Evolutionary conservation across 2,329 filamentous ascomycete species (phyloP).

Genomic region (Trichoderma polysporum): DNA sequence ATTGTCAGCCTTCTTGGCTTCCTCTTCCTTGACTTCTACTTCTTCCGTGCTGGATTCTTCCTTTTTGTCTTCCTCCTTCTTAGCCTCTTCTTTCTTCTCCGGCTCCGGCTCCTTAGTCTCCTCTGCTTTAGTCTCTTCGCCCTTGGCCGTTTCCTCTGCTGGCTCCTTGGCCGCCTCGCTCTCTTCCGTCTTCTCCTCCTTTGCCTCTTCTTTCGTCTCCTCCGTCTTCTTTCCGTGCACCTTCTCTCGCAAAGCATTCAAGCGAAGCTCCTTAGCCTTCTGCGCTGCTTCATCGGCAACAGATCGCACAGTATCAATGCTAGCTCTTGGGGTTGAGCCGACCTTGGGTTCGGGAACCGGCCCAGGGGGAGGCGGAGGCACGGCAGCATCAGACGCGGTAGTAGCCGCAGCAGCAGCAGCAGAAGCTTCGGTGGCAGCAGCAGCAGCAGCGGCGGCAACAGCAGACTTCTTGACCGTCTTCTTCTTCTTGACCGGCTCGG

Average conservation of each 20-base stretch:
- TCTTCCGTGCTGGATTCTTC: conserved; percentile 20
- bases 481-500: conserved; percentile 38
- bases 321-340: conserved; percentile 12
- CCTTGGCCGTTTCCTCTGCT: conserved; percentile 17
- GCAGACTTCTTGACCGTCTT: conserved; percentile 30
- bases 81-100: conserved; percentile 6
- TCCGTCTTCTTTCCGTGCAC: conserved; percentile 43
- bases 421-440: conserved; percentile 28
- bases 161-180: conserved; percentile 12
- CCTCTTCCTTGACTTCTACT: conserved; percentile 13
- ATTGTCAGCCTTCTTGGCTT: conserved; percentile 14
- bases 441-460: conserved; percentile 26
- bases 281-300: conserved; percentile 65
- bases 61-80: conserved; percentile 9
- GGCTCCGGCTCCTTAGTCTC: conserved; percentile 14
- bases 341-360: conserved; percentile 28
- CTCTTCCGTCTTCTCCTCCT: conserved; percentile 11
- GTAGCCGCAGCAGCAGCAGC: conserved; percentile 21
- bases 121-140: conserved; percentile 14
- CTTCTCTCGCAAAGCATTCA: conserved; percentile 55
- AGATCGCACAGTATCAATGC: conserved; percentile 40
- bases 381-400: conserved; percentile 27
- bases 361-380: conserved; percentile 28
- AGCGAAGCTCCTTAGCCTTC: conserved; percentile 60
- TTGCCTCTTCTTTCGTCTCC: conserved; percentile 24